phyloP scores from a whole-genome alignment of 371 early-diverging fungal species.

The Mortierella sp. region DNA sequence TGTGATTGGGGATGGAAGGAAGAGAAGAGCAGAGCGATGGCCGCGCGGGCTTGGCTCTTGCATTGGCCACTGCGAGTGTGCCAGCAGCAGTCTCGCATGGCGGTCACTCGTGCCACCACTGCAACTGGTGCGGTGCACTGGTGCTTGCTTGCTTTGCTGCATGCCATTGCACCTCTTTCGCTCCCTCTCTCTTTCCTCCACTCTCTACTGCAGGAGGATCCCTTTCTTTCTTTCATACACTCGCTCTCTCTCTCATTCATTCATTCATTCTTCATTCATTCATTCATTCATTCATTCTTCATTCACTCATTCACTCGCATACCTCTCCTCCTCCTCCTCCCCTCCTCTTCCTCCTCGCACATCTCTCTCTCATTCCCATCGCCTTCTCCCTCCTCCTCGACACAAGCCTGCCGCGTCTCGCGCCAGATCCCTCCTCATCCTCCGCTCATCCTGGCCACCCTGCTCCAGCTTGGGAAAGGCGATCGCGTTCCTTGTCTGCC shows the following conservation, averaged over 20 bases:
- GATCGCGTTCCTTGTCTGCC: too few species aligned
- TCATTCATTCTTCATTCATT: not conserved
- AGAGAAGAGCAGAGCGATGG: constrained; percentile 1
- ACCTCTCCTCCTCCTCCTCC: not conserved
- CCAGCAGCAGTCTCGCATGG: too few species aligned
- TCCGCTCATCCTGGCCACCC: too few species aligned
- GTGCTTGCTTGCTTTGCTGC: too few species aligned
- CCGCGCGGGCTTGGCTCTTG: too few species aligned
- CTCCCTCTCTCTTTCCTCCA: constrained; percentile 7
- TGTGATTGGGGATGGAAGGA: not conserved
- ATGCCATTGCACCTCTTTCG: not conserved
- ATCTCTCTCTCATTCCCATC: not conserved
- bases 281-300: constrained; percentile 2
- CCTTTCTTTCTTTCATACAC: too few species aligned
- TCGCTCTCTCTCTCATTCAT: constrained; percentile 6
- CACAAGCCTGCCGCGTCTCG: not conserved
- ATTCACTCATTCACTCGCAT: not conserved
- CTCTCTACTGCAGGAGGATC: not conserved
- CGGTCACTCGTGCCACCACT: not conserved
- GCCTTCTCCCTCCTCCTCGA: not conserved
- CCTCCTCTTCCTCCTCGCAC: not conserved
- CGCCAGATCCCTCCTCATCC: not conserved
- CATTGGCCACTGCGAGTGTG: too few species aligned
- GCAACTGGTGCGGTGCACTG: too few species aligned
- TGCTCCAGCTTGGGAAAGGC: too few species aligned